Percentiles rank a stretch among this genome's conserved stretches.
Conservation (phyloP, 179 eudicot species). For the Patellifolia procumbens region DNA sequence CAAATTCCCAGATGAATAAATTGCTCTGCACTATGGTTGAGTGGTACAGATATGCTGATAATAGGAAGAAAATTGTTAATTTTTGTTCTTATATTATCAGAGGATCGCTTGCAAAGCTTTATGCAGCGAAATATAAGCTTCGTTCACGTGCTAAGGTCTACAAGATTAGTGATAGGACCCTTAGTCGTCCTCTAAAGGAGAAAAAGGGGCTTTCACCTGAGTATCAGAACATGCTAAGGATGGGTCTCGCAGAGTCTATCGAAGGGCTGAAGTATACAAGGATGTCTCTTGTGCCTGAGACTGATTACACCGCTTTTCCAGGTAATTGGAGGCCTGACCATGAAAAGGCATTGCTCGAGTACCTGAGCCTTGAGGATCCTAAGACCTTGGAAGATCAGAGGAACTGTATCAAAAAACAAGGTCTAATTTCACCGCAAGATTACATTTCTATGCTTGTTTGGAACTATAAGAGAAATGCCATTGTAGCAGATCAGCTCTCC, state of each 20-base stretch:
- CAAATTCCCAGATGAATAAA: slow-evolving; percentile 95
- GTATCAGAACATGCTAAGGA: slow-evolving; percentile 81
- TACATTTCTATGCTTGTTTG: slow-evolving; percentile 92
- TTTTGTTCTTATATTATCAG: slow-evolving; percentile 86
- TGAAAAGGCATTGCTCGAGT: slow-evolving; percentile 76
- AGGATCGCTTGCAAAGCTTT: slow-evolving; percentile 95
- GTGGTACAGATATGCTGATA: slow-evolving; percentile 91
- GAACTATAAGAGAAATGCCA: slow-evolving; percentile 86
- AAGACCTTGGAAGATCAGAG: slow-evolving; percentile 70
- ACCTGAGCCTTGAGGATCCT: slow-evolving; percentile 62
- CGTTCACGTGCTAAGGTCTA: slow-evolving; percentile 96
- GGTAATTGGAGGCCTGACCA: slow-evolving; percentile 86
- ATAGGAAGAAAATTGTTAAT: slow-evolving; percentile 87
- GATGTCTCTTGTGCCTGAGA: slow-evolving; percentile 91
- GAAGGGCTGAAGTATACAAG: slow-evolving; percentile 89
- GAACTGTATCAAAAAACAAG: slow-evolving; percentile 63
- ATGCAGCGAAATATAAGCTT: slow-evolving; percentile 97
- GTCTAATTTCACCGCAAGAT: slow-evolving; percentile 89
- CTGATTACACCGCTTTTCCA: slow-evolving; percentile 81
- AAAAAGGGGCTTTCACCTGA: slow-evolving; percentile 89
- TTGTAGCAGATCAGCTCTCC: slow-evolving; percentile 39
- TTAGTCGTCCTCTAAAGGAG: slow-evolving; percentile 92
- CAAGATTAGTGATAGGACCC: slow-evolving; percentile 78
- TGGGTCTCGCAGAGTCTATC: slow-evolving; percentile 92
- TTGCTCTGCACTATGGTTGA: slow-evolving; percentile 82